Base-by-base conservation (phyloP, 1,284 basidiomycete species). In the Puccinia novopanici region DNA sequence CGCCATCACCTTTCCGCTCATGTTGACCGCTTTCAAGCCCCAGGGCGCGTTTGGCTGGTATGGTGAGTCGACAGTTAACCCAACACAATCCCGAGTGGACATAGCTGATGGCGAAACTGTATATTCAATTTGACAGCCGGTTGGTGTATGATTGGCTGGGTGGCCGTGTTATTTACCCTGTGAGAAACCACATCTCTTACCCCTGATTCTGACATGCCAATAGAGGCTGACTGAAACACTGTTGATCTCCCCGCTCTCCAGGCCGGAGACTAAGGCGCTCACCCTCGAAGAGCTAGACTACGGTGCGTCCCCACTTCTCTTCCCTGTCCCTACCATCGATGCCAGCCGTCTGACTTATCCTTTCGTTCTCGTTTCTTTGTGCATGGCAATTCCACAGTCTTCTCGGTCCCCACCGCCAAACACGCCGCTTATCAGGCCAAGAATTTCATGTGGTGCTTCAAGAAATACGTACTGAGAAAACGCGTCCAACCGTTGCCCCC, bases 1-100 rank as follows among this genome's bases (percentile, higher is more conserved):
- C 48, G 89, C 90, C 0, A 88, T 92, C 82, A 92, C 91, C 4
- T 92, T 91, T 88, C 91, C 92, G 9, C 89, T 88, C 3, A 87
- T 93, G 75, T 84, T 90, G 15, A 87, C 87, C 3, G 89, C 91
- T 0, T 91, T 92, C 86, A 88, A 86, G 81, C 89, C 90, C 0
- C n/a, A n/a, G n/a, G n/a, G n/a, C n/a, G n/a, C n/a, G n/a, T n/a
- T n/a, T n/a, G n/a, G n/a, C n/a, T n/a, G 84, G 81, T 85, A 85
- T 77, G 84, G 76, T 78, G 3, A 78, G 76, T 59, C 13, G 27
- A 37, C n/a, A n/a, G n/a, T n/a, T n/a, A n/a, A n/a, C n/a, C n/a
- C n/a, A n/a, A n/a, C n/a, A n/a, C n/a, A n/a, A n/a, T n/a, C n/a
- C n/a, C n/a, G n/a, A n/a, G n/a, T n/a, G n/a, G n/a, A n/a, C n/a